phyloP scores from a whole-genome alignment of 306 rosid species.

The Morella rubra region DNA sequence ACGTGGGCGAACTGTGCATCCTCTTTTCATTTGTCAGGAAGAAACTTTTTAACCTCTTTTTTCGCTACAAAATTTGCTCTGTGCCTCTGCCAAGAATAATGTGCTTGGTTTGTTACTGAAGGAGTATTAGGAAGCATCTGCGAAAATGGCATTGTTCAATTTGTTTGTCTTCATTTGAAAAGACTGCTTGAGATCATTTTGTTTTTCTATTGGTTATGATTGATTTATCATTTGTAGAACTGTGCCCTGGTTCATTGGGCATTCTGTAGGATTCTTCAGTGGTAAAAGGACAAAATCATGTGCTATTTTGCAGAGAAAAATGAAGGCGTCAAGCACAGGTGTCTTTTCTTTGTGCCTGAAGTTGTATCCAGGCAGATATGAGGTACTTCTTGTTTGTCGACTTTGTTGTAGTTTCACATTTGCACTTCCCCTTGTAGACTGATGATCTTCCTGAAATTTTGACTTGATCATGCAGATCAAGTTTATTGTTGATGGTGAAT shows the following conservation, averaged over 20 bases:
- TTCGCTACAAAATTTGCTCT: not conserved
- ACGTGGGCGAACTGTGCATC: not conserved
- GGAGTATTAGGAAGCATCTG: not conserved
- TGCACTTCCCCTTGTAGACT: not conserved
- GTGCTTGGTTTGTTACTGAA: not conserved
- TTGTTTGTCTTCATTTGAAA: not conserved
- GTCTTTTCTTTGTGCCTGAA: slow-evolving; percentile 62
- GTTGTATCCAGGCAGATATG: slow-evolving; percentile 91
- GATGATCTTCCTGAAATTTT: not conserved
- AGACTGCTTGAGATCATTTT: not conserved
- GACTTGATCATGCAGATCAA: slow-evolving; percentile 58
- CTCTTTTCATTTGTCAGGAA: not conserved
- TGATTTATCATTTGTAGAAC: not conserved
- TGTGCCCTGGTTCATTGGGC: not conserved
- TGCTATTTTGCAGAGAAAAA: slow-evolving; percentile 61
- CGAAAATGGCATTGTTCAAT: not conserved
- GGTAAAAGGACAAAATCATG: not conserved
- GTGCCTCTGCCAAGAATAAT: not conserved
- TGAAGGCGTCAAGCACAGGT: slow-evolving; percentile 68
- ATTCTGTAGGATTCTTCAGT: not conserved
- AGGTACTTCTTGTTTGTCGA: slow-evolving; percentile 45
- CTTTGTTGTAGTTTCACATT: not conserved
- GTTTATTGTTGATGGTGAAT: slow-evolving; percentile 90
- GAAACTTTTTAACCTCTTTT: not conserved
- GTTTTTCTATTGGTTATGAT: too few species aligned